Percentiles rank a stretch among this genome's conserved stretches.
Evolutionary conservation across 2,329 filamentous ascomycete genomes (phyloP).

Genomic region (Triangularia verruculosa): DNA sequence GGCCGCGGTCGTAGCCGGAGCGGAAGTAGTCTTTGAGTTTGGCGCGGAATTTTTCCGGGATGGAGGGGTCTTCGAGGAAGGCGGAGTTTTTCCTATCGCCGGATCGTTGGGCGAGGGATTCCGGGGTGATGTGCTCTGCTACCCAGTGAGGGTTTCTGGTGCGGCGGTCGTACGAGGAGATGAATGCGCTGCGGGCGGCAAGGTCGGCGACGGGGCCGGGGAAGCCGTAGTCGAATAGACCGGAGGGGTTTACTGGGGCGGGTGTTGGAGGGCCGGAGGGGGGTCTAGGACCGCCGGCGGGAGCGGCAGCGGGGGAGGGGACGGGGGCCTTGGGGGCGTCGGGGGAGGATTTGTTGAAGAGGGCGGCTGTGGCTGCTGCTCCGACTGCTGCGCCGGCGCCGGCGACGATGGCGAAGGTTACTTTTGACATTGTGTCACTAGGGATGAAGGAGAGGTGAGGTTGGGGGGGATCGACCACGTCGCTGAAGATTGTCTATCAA

Average conservation of each 20-base stretch:
- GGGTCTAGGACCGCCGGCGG: constrained; percentile 25
- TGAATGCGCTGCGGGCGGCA: constrained; percentile 69
- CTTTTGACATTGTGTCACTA: constrained; percentile 77
- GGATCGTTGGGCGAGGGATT: constrained; percentile 69
- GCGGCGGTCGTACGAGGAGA: constrained; percentile 87
- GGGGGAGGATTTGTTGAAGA: constrained; percentile 54
- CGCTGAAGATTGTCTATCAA: neutral
- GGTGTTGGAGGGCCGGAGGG: constrained; percentile 29
- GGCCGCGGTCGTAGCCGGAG: constrained; percentile 90
- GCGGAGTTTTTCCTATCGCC: constrained; percentile 80
- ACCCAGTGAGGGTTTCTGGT: constrained; percentile 93
- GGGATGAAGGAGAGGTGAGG: neutral
- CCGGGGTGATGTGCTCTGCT: constrained; percentile 90
- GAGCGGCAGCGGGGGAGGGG: constrained; percentile 29
- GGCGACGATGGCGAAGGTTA: constrained; percentile 71
- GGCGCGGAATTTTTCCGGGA: constrained; percentile 85
- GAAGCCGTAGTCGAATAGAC: constrained; percentile 84
- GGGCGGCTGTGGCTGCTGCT: constrained; percentile 68
- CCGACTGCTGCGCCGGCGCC: constrained; percentile 73
- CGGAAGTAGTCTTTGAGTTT: constrained; percentile 92
- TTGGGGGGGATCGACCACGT: neutral
- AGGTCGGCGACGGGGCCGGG: constrained; percentile 86
- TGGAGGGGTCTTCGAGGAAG: constrained; percentile 76
- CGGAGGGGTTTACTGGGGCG: constrained; percentile 62
- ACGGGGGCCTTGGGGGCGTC: constrained; percentile 40